A percentile compares a stretch with the other conserved stretches of the same genome.
Conservation (phyloP, 2,329 filamentous ascomycete genomes). For the Periconia sp. region DNA sequence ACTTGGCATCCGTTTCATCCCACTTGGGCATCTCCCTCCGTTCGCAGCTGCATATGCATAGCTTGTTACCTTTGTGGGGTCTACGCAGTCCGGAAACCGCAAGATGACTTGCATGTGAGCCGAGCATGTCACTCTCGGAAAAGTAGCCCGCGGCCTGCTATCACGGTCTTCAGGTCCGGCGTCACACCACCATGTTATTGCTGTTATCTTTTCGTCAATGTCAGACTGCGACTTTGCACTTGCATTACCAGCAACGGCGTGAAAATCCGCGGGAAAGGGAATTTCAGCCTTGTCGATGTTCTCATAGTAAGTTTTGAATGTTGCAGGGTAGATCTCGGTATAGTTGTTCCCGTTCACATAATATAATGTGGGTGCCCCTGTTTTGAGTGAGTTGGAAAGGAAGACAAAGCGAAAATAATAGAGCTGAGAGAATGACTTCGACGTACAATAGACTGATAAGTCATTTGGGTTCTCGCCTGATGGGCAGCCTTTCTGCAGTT, state of each 20-base stretch:
- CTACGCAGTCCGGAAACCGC: constrained; percentile 49
- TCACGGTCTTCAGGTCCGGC: constrained; percentile 13
- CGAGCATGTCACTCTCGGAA: constrained; percentile 40
- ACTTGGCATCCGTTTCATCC: constrained; percentile 51
- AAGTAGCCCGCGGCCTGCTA: constrained; percentile 34
- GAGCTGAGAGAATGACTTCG: neutral
- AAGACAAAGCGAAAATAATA: too few relatives aligned
- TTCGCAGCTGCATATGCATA: constrained; percentile 36
- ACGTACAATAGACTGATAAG: constrained; percentile 49
- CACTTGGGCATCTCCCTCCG: constrained; percentile 43
- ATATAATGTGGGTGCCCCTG: constrained; percentile 50
- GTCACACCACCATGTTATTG: constrained; percentile 21
- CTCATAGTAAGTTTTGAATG: constrained; percentile 53
- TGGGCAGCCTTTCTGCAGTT: constrained; percentile 50
- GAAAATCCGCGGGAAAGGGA: constrained; percentile 48
- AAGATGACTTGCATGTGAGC: constrained; percentile 23
- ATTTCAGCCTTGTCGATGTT: constrained; percentile 49
- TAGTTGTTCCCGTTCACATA: constrained; percentile 39
- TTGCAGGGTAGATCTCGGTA: constrained; percentile 38
- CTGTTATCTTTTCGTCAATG: constrained; percentile 19
- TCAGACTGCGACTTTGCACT: constrained; percentile 34
- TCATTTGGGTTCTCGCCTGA: constrained; percentile 53
- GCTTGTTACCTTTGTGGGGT: constrained; percentile 29
- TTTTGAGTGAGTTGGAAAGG: neutral
- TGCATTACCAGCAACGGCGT: constrained; percentile 46